Conservation (phyloP, 2,329 filamentous ascomycete species). For the Arthrobotrys iridis region DNA sequence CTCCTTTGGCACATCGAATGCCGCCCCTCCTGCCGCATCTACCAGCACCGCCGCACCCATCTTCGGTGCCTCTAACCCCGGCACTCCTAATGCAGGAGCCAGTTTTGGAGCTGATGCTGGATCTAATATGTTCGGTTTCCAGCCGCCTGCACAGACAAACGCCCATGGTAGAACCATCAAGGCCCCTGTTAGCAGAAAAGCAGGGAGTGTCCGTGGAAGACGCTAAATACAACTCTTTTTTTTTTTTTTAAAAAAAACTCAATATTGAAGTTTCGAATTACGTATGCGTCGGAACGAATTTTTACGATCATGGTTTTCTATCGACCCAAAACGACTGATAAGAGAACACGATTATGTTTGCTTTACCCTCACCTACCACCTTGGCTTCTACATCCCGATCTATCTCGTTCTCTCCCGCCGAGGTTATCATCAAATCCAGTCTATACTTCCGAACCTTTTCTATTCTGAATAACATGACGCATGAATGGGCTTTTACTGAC, state of each 20-base stretch:
- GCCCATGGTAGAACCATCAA: conserved; percentile 44
- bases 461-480: conserved; percentile 4
- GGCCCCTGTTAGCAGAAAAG: conserved; percentile 35
- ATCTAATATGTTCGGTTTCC: conserved; percentile 38
- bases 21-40: conserved; percentile 22
- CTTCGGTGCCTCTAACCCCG: conserved; percentile 31
- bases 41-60: conserved; percentile 7
- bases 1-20: conserved; percentile 23
- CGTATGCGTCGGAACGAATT: not conserved
- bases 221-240: conserved; percentile 5
- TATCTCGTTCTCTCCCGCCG: not conserved
- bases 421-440: not conserved
- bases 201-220: conserved; percentile 43
- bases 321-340: not conserved
- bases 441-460: not conserved
- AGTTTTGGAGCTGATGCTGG: not conserved
- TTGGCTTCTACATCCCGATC: not conserved
- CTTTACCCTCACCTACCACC: not conserved
- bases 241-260: not conserved
- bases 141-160: conserved; percentile 29
- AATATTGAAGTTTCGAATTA: conserved; percentile 7
- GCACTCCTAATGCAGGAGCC: conserved; percentile 1
- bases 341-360: conserved; percentile 10
- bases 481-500: conserved; percentile 40
- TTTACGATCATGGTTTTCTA: conserved; percentile 26